Evolutionary conservation across 2,329 filamentous ascomycete genomes (phyloP).

Genomic region (Ophiostoma ulmi): DNA sequence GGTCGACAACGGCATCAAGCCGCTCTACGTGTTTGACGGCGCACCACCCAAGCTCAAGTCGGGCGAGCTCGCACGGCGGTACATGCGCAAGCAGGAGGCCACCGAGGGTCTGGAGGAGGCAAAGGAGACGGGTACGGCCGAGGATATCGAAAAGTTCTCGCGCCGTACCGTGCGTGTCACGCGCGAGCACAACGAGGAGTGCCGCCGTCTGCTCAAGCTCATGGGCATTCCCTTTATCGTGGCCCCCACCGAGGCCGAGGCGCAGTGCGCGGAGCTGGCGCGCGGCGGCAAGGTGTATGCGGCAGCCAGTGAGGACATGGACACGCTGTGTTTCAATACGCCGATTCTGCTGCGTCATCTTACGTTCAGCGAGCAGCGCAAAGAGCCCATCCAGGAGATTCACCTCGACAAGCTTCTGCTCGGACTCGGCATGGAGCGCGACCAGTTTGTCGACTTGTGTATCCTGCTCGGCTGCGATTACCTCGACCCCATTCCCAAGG

Average conservation of each 20-base stretch:
- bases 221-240: conserved; percentile 97
- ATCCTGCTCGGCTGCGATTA: conserved; percentile 98
- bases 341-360: conserved; percentile 88
- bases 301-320: conserved; percentile 97
- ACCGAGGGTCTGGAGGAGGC: conserved; percentile 87
- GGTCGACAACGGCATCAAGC: conserved; percentile 98
- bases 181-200: conserved; percentile 94
- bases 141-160: conserved; percentile 98
- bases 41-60: conserved; percentile 96
- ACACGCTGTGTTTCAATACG: conserved; percentile 90
- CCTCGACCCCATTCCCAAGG: conserved; percentile 89
- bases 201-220: conserved; percentile 80
- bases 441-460: conserved; percentile 96
- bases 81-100: conserved; percentile 90
- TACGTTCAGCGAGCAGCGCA: conserved; percentile 94
- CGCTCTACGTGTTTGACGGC: conserved; percentile 95
- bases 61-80: conserved; percentile 91
- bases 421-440: conserved; percentile 79
- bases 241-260: conserved; percentile 94
- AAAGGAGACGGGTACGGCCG: conserved; percentile 90
- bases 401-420: conserved; percentile 80
- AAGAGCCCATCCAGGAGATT: conserved; percentile 96
- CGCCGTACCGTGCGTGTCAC: conserved; percentile 88
- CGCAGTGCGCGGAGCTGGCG: conserved; percentile 87
- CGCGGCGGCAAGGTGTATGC: conserved; percentile 92